Evolutionary conservation across 768 basidiomycete genomes (phyloP).

Genomic region (Dictyophora rubrovolvata): DNA sequence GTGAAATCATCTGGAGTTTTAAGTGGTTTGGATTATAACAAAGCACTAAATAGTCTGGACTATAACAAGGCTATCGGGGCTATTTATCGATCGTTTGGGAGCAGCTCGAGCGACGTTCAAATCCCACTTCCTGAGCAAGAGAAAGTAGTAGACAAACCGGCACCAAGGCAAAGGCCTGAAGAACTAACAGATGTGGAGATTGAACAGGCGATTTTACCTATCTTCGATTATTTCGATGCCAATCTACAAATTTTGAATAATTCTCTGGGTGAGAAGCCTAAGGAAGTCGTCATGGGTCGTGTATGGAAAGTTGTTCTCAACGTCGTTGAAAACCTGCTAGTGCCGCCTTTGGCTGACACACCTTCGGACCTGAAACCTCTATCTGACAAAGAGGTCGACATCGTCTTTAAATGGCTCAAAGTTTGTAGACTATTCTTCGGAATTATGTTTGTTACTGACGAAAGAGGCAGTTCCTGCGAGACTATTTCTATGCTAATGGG

Average conservation of each 20-base stretch:
- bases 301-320: conserved; percentile 94
- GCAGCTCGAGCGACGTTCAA: conserved; percentile 53
- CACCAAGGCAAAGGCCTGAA: conserved; percentile 61
- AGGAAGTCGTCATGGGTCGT: conserved; percentile 84
- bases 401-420: conserved; percentile 98
- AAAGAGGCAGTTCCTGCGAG: conserved; percentile 64
- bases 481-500: conserved; percentile 92
- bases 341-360: conserved; percentile 81
- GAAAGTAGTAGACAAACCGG: conserved; percentile 26
- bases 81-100: conserved; percentile 71
- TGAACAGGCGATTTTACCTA: conserved; percentile 79
- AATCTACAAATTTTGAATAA: conserved; percentile 88
- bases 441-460: conserved; percentile 1
- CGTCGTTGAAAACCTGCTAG: conserved; percentile 77
- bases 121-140: conserved; percentile 66
- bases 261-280: conserved; percentile 71
- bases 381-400: conserved; percentile 92
- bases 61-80: conserved; percentile 85
- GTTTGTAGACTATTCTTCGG: conserved; percentile 28
- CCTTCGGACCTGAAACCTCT: conserved; percentile 86
- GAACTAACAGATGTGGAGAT: conserved; percentile 89
- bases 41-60: conserved; percentile 44
- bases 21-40: conserved; percentile 19
- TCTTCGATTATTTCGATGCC: conserved; percentile 95
- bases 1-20: conserved; percentile 44